phyloP scores from a whole-genome alignment of 2,329 filamentous ascomycete species.

The Aureobasidium subglaciale region DNA sequence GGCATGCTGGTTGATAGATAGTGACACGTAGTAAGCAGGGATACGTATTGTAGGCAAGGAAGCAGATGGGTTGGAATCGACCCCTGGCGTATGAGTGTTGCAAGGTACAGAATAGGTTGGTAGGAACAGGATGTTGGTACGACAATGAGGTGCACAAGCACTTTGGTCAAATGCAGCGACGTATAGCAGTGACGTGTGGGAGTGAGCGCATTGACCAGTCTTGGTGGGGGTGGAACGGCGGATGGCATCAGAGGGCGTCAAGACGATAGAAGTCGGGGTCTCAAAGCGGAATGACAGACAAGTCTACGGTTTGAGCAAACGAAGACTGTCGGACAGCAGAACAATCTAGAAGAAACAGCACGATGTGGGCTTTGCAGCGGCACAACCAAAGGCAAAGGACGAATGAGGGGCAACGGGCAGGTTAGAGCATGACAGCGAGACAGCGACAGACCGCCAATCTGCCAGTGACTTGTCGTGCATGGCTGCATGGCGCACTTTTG shows the following conservation, averaged over 20 bases:
- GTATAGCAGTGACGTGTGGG: neutral
- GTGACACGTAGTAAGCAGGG: neutral
- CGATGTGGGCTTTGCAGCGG: neutral
- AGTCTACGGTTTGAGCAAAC: neutral
- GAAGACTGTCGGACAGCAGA: neutral
- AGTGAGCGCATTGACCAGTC: conserved; percentile 2
- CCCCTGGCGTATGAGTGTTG: conserved; percentile 5
- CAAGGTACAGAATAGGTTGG: neutral
- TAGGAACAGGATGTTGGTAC: neutral
- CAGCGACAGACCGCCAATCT: conserved; percentile 3
- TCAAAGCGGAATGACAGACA: neutral
- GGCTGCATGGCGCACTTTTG: neutral
- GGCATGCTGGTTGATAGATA: conserved; percentile 32
- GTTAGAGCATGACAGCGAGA: neutral
- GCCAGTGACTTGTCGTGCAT: conserved; percentile 10
- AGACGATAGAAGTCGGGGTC: neutral
- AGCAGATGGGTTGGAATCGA: neutral
- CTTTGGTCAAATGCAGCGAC: neutral
- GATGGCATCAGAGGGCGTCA: neutral
- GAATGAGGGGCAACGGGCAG: neutral
- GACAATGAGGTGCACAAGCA: neutral
- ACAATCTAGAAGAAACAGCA: neutral
- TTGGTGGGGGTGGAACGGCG: neutral
- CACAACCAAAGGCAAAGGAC: neutral
- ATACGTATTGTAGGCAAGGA: neutral